A percentile compares a stretch with the other conserved stretches of the same genome.
Conservation (phyloP, 768 basidiomycete species). For the Myochromella boudieri region DNA sequence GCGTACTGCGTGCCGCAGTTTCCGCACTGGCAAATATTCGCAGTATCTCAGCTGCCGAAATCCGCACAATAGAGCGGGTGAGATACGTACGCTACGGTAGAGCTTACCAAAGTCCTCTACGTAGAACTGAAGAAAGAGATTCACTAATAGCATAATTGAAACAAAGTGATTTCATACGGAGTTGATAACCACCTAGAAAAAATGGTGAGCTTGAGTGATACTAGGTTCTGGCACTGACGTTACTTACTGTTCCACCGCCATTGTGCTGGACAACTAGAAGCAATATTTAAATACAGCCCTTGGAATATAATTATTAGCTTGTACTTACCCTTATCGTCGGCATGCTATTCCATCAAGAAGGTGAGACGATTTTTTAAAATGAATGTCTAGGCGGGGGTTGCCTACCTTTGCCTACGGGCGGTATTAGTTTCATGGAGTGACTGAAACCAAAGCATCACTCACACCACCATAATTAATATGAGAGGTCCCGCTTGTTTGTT, state of each 20-base stretch:
- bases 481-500: slow-evolving; percentile 35
- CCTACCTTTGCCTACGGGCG: slow-evolving; percentile 26
- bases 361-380: background rate
- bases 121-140: slow-evolving; percentile 30
- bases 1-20: slow-evolving; percentile 31
- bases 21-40: slow-evolving; percentile 26
- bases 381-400: background rate
- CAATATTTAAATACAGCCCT: background rate
- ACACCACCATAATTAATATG: slow-evolving; percentile 38
- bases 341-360: slow-evolving; percentile 21
- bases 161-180: slow-evolving; percentile 23
- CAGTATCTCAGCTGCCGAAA: background rate
- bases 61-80: background rate
- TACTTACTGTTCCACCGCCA: slow-evolving; percentile 28
- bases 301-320: background rate
- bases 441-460: slow-evolving; percentile 11
- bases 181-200: slow-evolving; percentile 32
- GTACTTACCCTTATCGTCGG: slow-evolving; percentile 28
- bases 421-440: background rate
- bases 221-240: background rate
- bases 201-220: background rate
- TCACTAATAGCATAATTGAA: background rate
- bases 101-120: slow-evolving; percentile 40
- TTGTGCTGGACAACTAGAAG: slow-evolving; percentile 34
- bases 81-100: slow-evolving; percentile 28